Percentiles rank a stretch among this genome's conserved stretches.
phyloP scores from a whole-genome alignment of 352 stramenopile species.

The Phytophthora aleatoria region DNA sequence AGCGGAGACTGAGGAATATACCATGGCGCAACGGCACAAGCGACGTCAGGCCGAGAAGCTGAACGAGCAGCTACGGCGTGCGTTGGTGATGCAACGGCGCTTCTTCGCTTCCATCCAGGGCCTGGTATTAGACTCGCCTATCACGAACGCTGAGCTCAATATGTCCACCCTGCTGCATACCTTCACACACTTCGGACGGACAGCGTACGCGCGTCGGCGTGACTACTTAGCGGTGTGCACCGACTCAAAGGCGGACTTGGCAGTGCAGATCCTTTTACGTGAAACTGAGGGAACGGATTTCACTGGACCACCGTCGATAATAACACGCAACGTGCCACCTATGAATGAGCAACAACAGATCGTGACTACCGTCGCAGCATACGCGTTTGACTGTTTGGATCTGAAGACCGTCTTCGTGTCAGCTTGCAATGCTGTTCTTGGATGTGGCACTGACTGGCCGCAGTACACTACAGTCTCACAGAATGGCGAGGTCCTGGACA shows the following conservation, averaged over 20 bases:
- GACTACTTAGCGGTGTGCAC: conserved; percentile 54
- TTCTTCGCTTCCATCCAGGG: conserved; percentile 50
- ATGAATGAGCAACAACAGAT: conserved; percentile 37
- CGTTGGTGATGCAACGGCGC: conserved; percentile 50
- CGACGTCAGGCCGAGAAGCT: conserved; percentile 37
- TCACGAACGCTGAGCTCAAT: conserved; percentile 46
- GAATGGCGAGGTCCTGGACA: conserved; percentile 37
- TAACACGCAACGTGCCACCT: conserved; percentile 32
- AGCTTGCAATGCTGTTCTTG: conserved; percentile 46
- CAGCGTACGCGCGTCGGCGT: conserved; percentile 38
- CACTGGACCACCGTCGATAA: conserved; percentile 40
- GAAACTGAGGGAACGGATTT: conserved; percentile 51
- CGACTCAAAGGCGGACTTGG: conserved; percentile 55
- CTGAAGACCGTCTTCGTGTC: conserved; percentile 48
- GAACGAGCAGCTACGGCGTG: conserved; percentile 56
- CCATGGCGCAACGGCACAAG: conserved; percentile 40
- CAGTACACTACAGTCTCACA: conserved; percentile 41
- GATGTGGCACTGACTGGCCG: conserved; percentile 50
- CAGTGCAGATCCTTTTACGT: conserved; percentile 50
- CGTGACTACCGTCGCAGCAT: conserved; percentile 52
- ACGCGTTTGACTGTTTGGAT: conserved; percentile 57
- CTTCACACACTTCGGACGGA: conserved; percentile 53
- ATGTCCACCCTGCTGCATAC: conserved; percentile 60
- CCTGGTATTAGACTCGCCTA: conserved; percentile 32
- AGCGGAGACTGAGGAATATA: conserved; percentile 37